Base-by-base conservation (phyloP, 2,329 filamentous ascomycete genomes). In the Aspergillus tamarii region DNA sequence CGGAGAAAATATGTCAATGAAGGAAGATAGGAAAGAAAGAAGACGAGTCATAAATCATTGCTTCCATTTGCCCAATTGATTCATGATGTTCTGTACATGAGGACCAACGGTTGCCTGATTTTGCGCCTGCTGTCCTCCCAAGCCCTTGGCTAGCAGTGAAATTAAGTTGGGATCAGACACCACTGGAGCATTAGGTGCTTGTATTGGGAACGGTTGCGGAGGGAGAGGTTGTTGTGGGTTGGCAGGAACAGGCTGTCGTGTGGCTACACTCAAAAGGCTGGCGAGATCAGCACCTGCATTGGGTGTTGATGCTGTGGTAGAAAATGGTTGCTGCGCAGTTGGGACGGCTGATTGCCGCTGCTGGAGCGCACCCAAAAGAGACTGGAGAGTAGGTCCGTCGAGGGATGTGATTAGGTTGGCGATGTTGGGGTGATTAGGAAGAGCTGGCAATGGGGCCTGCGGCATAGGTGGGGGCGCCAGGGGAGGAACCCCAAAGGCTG, bases 341-440 rank as follows among this genome's bases (percentile, higher is more conserved):
- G 75, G 76, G 39, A 73, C 64, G 12, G 78, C 73, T 41, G 80
- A 78, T 23, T 80, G 77, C 41, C 74, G 74, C 59, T 78, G 77
- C 62, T 84, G 80, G 59, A 93, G 83, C 10, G 87, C 85, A 21
- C 87, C 84, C 7, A 94, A 78, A 6, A 94, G 80, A 60, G 87
- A 89, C 71, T 93, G 91, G n/a, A 94, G 80, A 7, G 88, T 87
- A 45, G 85, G 84, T 41, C 87, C 87, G 69, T 94, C 91, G 32
- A 94, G 82, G 41, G 87, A 87, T 16, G 88, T 84, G 66, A 93
- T 87, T 46, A 92, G 78, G 61, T 83, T 88, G 16, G 87, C 87
- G 55, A 92, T 80, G 64, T 90, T 89, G 56, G 78, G 73, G 60
- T 77, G 73, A 58, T 76, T 78, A 12, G 76, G 64, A 62, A 77